Base-by-base conservation (phyloP, 2,329 filamentous ascomycete genomes). In the Colletotrichum tofieldiae region DNA sequence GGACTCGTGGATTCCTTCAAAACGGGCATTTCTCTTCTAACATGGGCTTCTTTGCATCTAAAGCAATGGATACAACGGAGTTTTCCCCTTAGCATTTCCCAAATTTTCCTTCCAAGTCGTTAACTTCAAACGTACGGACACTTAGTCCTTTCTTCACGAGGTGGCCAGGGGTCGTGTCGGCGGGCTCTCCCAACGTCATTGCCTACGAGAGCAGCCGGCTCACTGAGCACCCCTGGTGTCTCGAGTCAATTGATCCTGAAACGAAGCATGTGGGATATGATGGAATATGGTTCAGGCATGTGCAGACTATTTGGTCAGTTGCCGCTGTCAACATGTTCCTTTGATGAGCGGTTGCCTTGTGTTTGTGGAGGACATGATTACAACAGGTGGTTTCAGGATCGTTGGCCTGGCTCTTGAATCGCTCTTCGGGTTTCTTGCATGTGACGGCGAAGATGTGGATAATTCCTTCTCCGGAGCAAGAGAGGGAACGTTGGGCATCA, bases 1-100 rank as follows among this genome's bases (percentile, higher is more conserved):
- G 55, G 66, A 65, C 70, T 72, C 70, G 70, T 72, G 66, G 29
- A 43, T 60, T 70, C 37, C 29, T 60, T 52, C 20, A 54, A 71
- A 68, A 63, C 45, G 65, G 65, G 69, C 65, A 59, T 60, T 72
- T 59, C 65, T 45, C 56, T 72, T 72, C 54, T 72, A 54, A 39
- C 59, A 35, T 37, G 54, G 55, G 66, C 66, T 65, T 71, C 70
- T 51, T 61, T 65, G 66, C 60, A 56, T 71, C 41, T 68, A 37
- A 41, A 67, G 59, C 64, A 58, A 35, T 64, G 70, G 65, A 68
- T 61, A 67, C 58, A 67, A 45, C 51, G 47, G 49, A 64, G 49
- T 73, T 62, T 20, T 45, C 43, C 32, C 55, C 35, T 59, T 51
- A 45, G 49, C 60, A 64, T 55, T 66, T 32, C 55, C 32, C 56